Evolutionary conservation across 768 basidiomycete genomes (phyloP), one percentile per base, ranked within the genome.

Genomic region (Podaxis pistillaris): DNA sequence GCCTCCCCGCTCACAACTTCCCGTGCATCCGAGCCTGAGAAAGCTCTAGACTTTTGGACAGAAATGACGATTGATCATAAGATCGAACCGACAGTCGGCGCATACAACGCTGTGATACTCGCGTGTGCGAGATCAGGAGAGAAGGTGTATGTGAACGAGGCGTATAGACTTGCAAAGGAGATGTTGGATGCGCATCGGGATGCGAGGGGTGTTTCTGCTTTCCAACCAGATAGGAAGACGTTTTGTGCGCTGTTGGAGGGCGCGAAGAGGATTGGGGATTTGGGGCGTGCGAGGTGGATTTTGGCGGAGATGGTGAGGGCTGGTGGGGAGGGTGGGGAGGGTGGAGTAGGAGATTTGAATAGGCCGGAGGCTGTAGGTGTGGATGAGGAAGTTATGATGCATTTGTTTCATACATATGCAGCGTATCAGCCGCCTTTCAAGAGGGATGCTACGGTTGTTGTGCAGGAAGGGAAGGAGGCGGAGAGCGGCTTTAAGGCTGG

Each of bases 241-340:
- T 96, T 95, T 74, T 79, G 82, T 59, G 93, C 93, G 0, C 73
- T 98, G n/a, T 74, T 99, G 62, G 93, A 97, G 66, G 94, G 94
- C 1, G 89, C 93, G 37, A 97, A 94, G 73, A 81, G 93, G 5
- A 77, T 88, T 1, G 94, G 96, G 0, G 96, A 98, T 72, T 74
- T 99, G 22, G 79, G 82, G 2, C 81, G 93, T 53, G 87, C 88
- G 26, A 80, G 96, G 67, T 98, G 95, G 96, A 89, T 98, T 63
- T 78, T 98, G 58, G 91, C 90, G 1, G 94, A 97, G 77, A 85
- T 94, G 75, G 81, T 91, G 26, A 78, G 77, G 47, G 74, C 76
- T 67, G 58, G 47, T 9, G 66, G 70, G 63, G 53, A 70, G 30
- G 60, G 63, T 26, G 64, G 68, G 30, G 71, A 71, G 54, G 47